These are phyloP conservation scores for Saksenaea vasiformis DNA, from an alignment of 371 early-diverging fungal species.

Conservation along the genomic window DNA sequence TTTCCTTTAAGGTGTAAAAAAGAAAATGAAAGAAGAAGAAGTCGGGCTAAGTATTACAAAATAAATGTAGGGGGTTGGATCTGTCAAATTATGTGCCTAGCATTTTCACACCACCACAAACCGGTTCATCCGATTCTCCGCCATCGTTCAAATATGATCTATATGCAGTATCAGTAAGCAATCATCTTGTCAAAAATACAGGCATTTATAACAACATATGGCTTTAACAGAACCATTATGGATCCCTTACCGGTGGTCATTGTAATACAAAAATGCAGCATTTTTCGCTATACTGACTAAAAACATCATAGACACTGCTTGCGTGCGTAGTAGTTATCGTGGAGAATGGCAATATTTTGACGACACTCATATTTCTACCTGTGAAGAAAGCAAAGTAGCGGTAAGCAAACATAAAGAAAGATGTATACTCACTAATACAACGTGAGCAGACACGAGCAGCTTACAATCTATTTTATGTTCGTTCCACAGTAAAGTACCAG, in stretches of 20 bases:
- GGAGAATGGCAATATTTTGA: conserved; percentile 93
- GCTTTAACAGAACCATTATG: conserved; percentile 78
- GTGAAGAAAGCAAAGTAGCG: conserved; percentile 65
- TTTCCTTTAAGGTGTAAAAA: conserved; percentile 62
- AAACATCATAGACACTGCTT: conserved; percentile 72
- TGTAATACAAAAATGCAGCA: conserved; percentile 37
- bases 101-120: background rate
- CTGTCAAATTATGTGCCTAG: conserved; percentile 12
- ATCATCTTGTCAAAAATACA: background rate
- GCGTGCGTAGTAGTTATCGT: conserved; percentile 75
- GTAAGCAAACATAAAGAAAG: conserved; percentile 33
- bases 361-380: conserved; percentile 80
- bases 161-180: conserved; percentile 88
- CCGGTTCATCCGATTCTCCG: conserved; percentile 51
- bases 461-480: conserved; percentile 30
- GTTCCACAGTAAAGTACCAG: conserved; percentile 24
- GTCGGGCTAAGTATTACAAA: background rate
- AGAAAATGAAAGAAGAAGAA: background rate
- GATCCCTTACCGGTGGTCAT: conserved; percentile 90
- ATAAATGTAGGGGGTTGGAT: conserved; percentile 20
- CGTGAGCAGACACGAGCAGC: conserved; percentile 23
- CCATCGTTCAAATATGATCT: conserved; percentile 68
- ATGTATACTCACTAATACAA: background rate
- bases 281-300: background rate
- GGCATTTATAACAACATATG: background rate